A percentile compares a stretch with the other conserved stretches of the same genome.
phyloP scores from a whole-genome alignment of 768 basidiomycete genomes.

The Piloderma croceum region DNA sequence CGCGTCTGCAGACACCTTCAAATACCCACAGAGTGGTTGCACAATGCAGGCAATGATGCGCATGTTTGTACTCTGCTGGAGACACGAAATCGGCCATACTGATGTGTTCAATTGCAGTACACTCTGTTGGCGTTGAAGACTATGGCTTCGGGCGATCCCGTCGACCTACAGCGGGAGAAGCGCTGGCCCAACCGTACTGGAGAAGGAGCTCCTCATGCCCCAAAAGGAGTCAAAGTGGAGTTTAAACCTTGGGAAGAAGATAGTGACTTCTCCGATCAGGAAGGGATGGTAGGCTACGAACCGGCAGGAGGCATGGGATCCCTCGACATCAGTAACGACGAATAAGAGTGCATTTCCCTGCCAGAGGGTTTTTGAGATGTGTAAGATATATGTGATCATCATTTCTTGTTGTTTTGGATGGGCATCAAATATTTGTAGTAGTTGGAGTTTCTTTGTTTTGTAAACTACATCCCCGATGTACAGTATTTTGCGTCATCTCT shows the following conservation, averaged over 20 bases:
- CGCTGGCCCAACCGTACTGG: slow-evolving; percentile 68
- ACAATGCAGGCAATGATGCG: slow-evolving; percentile 88
- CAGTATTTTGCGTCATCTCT: too few species aligned
- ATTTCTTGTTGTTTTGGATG: too few species aligned
- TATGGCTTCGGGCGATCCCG: slow-evolving; percentile 69
- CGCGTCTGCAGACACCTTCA: slow-evolving; percentile 60
- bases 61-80: slow-evolving; percentile 42
- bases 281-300: too few species aligned
- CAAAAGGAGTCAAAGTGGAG: slow-evolving; percentile 53
- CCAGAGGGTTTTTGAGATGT: too few species aligned
- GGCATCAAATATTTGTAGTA: too few species aligned
- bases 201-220: too few species aligned
- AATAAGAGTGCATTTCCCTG: too few species aligned
- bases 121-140: slow-evolving; percentile 58
- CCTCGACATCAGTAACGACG: too few species aligned
- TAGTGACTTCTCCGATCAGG: slow-evolving; percentile 39
- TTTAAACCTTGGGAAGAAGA: slow-evolving; percentile 60
- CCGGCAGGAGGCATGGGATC: too few species aligned
- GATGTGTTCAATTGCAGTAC: slow-evolving; percentile 40
- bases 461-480: too few species aligned
- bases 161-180: slow-evolving; percentile 72
- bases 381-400: too few species aligned
- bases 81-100: slow-evolving; percentile 3
- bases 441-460: too few species aligned
- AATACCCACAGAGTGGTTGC: slow-evolving; percentile 49